Base-by-base conservation (phyloP, 2,329 filamentous ascomycete species). In the Dryadomyces quercivorus region DNA sequence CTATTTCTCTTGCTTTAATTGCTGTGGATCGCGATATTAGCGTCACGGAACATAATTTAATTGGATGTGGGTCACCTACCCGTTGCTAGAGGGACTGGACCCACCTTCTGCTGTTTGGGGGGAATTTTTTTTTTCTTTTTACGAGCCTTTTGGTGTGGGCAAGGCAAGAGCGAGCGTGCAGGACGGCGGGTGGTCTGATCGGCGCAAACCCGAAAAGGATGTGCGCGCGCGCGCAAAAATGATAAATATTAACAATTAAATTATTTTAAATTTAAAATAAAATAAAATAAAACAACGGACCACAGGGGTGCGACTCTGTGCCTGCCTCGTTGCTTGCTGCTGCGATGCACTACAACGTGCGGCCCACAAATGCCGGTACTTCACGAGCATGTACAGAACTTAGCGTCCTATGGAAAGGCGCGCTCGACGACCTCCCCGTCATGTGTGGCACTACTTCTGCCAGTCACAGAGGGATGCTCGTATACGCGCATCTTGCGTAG, bases 41-140 rank as follows among this genome's bases (percentile, higher is more conserved):
- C 51, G 56, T 58, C 57, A 55, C 58, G 55, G 56, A 55, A 58
- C 56, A 55, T 47, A 59, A 57, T 60, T 59, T 59, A 52, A 59
- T 54, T 59, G 50, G 51, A 34, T 53, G 59, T 56, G 58, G 48
- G 31, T 51, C 36, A 31, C 49, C 18, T 54, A 53, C 42, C 53
- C 55, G 50, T 57, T 57, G 51, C 53, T 52, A 18, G 43, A 52
- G 22, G n/a, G 38, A 50, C 21, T 40, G 7, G 42, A 22, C 20
- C 48, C 52, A 51, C 53, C n/a, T n/a, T n/a, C n/a, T n/a, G n/a
- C n/a, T n/a, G n/a, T n/a, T n/a, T n/a, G n/a, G n/a, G n/a, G n/a
- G n/a, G n/a, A 31, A 31, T 31, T 49, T 16, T 20, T 15, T 22
- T 3, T 12, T 31, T 18, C 12, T 52, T 40, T 40, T 40, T 40